Percentiles rank a stretch among this genome's conserved stretches.
These are phyloP conservation scores for Blastocystis sp. DNA, from an alignment of 352 stramenopile species.

Conservation along the genomic window DNA sequence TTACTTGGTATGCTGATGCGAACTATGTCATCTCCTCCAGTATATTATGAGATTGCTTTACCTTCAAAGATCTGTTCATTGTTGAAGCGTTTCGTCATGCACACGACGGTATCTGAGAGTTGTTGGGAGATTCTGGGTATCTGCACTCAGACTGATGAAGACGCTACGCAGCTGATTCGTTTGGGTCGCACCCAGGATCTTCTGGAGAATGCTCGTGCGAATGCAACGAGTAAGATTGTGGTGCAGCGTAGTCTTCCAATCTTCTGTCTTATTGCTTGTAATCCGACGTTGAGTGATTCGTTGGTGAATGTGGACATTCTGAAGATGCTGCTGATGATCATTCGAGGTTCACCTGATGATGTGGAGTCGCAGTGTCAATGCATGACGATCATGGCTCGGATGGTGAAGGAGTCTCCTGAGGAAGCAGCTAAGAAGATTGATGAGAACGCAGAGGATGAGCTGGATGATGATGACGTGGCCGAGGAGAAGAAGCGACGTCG, in stretches of 20 bases:
- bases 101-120: constrained; percentile 22
- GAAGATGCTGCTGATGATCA: constrained; percentile 54
- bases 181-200: background rate
- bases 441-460: constrained; percentile 41
- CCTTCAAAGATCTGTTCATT: constrained; percentile 35
- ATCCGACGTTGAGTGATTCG: constrained; percentile 6
- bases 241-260: constrained; percentile 29
- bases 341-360: constrained; percentile 36
- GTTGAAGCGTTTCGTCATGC: constrained; percentile 22
- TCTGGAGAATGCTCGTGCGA: constrained; percentile 35
- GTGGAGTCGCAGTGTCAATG: constrained; percentile 21
- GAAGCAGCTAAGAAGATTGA: constrained; percentile 3
- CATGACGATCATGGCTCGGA: constrained; percentile 52
- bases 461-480: constrained; percentile 55
- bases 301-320: constrained; percentile 57
- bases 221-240: constrained; percentile 34
- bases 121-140: constrained; percentile 45
- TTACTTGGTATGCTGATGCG: constrained; percentile 43
- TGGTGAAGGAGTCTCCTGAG: background rate
- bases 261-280: constrained; percentile 33
- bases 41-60: constrained; percentile 37
- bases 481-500: constrained; percentile 43
- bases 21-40: background rate
- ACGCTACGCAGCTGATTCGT: constrained; percentile 4
- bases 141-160: constrained; percentile 10